Conservation (phyloP, 2,329 filamentous ascomycete species). For the Trichoderma afroharzianum region DNA sequence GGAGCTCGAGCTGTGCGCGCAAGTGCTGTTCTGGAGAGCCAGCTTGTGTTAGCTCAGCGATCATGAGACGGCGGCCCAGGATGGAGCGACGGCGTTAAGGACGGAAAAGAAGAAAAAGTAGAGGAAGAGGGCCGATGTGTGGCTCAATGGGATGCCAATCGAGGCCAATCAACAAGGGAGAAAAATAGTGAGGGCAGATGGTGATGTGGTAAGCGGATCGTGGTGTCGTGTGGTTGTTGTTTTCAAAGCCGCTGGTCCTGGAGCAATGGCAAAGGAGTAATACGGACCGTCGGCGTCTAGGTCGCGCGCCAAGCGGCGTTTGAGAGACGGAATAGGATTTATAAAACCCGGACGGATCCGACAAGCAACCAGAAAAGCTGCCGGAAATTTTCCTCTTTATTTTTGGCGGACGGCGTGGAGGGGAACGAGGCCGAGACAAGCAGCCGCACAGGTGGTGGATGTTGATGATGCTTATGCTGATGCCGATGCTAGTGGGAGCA, state of each 20-base stretch:
- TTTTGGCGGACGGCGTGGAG: background rate
- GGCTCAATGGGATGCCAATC: background rate
- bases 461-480: background rate
- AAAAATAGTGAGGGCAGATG: background rate
- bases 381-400: background rate
- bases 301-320: constrained; percentile 4
- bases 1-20: constrained; percentile 43
- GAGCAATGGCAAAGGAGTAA: background rate
- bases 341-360: background rate
- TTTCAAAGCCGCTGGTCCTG: background rate
- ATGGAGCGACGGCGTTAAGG: background rate
- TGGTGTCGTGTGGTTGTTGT: background rate
- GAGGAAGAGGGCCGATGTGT: background rate
- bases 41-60: constrained; percentile 6
- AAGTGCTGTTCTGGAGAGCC: constrained; percentile 38
- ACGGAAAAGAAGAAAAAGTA: no score
- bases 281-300: constrained; percentile 10
- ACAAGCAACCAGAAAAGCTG: background rate
- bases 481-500: background rate
- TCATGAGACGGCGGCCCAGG: background rate
- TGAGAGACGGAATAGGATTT: background rate
- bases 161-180: background rate
- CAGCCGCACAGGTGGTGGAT: background rate
- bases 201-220: background rate
- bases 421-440: background rate